Percentiles rank a stretch among this genome's conserved stretches.
phyloP scores from a whole-genome alignment of 2,329 filamentous ascomycete species.

The Orbilia brochopaga region DNA sequence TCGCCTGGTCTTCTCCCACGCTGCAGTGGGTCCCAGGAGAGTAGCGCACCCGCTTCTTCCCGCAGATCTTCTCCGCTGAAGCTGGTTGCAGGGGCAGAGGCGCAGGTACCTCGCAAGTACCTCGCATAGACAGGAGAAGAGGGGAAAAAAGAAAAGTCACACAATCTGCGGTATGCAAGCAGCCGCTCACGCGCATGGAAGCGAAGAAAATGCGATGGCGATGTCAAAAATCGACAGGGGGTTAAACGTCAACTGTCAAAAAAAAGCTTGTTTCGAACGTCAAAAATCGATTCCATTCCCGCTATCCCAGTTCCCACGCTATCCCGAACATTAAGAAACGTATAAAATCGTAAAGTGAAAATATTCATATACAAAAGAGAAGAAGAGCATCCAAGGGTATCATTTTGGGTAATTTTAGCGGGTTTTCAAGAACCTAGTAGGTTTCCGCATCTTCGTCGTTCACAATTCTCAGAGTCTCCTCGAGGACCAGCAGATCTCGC shows the following conservation, averaged over 20 bases:
- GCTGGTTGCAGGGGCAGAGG: neutral
- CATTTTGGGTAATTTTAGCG: neutral
- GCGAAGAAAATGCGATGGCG: neutral
- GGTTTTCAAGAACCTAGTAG: neutral
- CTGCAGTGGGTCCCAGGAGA: constrained; percentile 24
- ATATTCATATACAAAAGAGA: constrained; percentile 2
- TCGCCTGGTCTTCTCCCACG: constrained; percentile 49
- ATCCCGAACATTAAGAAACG: neutral
- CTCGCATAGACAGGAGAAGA: neutral
- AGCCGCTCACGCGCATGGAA: constrained; percentile 7
- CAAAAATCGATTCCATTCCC: neutral
- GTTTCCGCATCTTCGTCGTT: constrained; percentile 56
- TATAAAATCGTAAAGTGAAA: neutral
- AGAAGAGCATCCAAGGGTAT: neutral
- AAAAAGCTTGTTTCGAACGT: constrained; percentile 8
- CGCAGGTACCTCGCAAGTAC: too few relatives aligned
- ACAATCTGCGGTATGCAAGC: neutral
- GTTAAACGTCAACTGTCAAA: neutral
- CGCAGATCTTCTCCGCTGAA: constrained; percentile 31
- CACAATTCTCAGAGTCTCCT: constrained; percentile 69
- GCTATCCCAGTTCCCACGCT: neutral
- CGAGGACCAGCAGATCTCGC: constrained; percentile 68
- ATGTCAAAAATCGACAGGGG: constrained; percentile 15
- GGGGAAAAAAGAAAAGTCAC: constrained; percentile 2
- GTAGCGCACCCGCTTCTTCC: constrained; percentile 40